Evolutionary conservation across 1,284 basidiomycete species (phyloP).

Genomic region (Apiotrichum siamense): DNA sequence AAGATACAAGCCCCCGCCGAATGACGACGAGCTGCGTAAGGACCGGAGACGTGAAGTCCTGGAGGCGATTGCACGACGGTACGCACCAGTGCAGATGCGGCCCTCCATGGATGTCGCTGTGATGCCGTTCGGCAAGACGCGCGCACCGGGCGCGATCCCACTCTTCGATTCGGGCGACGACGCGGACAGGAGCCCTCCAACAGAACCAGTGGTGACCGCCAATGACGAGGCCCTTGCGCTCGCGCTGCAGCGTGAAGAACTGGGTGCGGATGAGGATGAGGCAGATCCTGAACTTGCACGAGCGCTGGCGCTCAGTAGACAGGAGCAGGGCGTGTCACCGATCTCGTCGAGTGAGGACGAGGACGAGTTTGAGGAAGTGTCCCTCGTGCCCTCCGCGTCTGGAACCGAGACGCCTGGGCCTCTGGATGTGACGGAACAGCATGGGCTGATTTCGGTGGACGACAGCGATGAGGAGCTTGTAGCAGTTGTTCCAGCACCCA

Average conservation of each 20-base stretch:
- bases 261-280: constrained; percentile 41
- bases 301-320: constrained; percentile 23
- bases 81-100: constrained; percentile 48
- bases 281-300: constrained; percentile 34
- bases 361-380: constrained; percentile 35
- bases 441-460: not conserved
- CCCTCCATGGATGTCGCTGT: constrained; percentile 30
- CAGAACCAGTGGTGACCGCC: constrained; percentile 15
- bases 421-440: too few species aligned
- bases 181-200: constrained; percentile 38
- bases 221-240: constrained; percentile 44
- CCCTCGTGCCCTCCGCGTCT: constrained; percentile 13
- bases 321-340: not conserved
- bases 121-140: constrained; percentile 31
- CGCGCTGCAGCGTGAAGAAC: constrained; percentile 43
- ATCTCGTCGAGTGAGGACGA: constrained; percentile 8
- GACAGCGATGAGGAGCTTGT: constrained; percentile 13
- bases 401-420: not conserved
- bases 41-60: constrained; percentile 63
- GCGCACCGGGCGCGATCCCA: constrained; percentile 40
- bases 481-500: not conserved
- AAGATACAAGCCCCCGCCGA: constrained; percentile 13
- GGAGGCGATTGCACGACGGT: constrained; percentile 57
- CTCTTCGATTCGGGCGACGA: constrained; percentile 58
- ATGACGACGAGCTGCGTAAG: constrained; percentile 64